A percentile compares a stretch with the other conserved stretches of the same genome.
Evolutionary conservation across 805 yeast species (phyloP).

Genomic region (Suhomyces sp.): DNA sequence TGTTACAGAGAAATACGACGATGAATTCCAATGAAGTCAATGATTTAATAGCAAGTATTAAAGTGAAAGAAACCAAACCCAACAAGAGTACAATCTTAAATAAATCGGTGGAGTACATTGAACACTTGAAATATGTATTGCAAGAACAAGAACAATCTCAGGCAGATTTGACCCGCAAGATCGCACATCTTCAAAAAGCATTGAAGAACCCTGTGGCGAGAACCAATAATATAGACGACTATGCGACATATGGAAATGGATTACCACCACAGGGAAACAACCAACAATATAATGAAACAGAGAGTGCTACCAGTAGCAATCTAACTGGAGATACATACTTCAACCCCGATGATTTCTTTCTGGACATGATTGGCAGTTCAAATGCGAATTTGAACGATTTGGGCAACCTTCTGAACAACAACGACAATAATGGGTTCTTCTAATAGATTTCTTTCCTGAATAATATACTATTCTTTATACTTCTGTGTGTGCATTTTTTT

Average conservation of each 20-base stretch:
- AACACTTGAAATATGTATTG: slow-evolving; percentile 61
- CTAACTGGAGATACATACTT: slow-evolving; percentile 11
- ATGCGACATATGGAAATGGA: slow-evolving; percentile 3
- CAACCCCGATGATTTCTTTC: slow-evolving; percentile 25
- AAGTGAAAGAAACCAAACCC: slow-evolving; percentile 68
- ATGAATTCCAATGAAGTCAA: slow-evolving; percentile 32
- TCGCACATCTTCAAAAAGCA: slow-evolving; percentile 5
- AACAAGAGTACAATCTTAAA: slow-evolving; percentile 78
- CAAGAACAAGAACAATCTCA: slow-evolving; percentile 53
- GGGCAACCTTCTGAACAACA: slow-evolving; percentile 1
- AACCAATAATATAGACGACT: slow-evolving; percentile 3
- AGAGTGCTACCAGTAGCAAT: neutral
- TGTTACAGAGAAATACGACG: slow-evolving; percentile 34
- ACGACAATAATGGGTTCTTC: slow-evolving; percentile 3
- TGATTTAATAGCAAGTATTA: slow-evolving; percentile 39
- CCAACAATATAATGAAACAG: neutral
- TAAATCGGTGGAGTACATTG: slow-evolving; percentile 78
- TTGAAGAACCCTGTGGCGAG: neutral
- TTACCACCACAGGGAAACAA: neutral
- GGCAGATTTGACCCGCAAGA: slow-evolving; percentile 28
- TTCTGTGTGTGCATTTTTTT: no score
- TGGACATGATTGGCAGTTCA: slow-evolving; percentile 15
- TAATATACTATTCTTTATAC: no score
- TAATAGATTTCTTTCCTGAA: no score
- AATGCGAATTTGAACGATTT: slow-evolving; percentile 4